Evolutionary conservation across 805 yeast genomes (phyloP), one percentile per base, ranked within the genome.

Genomic region (Saccharomycopsis synnaedendra): DNA sequence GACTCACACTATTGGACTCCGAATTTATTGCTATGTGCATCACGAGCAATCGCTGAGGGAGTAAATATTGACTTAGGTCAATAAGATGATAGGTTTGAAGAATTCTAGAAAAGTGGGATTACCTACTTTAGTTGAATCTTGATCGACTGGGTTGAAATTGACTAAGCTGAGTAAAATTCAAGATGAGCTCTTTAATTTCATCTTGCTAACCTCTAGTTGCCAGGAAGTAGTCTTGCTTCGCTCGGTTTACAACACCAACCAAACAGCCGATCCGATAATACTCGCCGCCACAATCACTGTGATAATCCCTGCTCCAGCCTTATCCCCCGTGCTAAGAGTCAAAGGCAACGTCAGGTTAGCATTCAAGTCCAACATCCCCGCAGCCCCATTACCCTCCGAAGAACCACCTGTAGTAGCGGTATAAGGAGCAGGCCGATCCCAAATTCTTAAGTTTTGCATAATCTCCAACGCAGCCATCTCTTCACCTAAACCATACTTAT

Each of bases 401-500:
- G 85, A 64, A 32, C 88, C 96, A 43, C 95, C 95, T 41, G 68
- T 68, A 1, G 59, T 47, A 11, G 75, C 70, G 1, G 88, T 78
- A 53, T 71, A 76, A 1, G 96, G 96, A 35, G 75, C 71, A 3
- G 74, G 71, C 57, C 59, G 59, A 3, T 57, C 48, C 32, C 58
- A 54, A 43, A 65, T 64, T 39, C 58, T 55, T 6, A 73, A 58
- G 44, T 70, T 73, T 31, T 68, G 71, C 55, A 78, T 68, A 1
- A 66, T 66, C 58, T 88, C 97, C 52, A 88, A 65, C 0, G 96
- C 96, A 34, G 81, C 67, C 75, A 85, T 83, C 65, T 90, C 95
- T 66, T 90, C 96, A 48, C 97, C 97, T 35, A 90, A 70, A 3
- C 97, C 96, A 57, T 75, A 86, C 39, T 60, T 58, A 1, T 75